Evolutionary conservation across 768 basidiomycete species (phyloP).

Genomic region (Termitomyces sp.): DNA sequence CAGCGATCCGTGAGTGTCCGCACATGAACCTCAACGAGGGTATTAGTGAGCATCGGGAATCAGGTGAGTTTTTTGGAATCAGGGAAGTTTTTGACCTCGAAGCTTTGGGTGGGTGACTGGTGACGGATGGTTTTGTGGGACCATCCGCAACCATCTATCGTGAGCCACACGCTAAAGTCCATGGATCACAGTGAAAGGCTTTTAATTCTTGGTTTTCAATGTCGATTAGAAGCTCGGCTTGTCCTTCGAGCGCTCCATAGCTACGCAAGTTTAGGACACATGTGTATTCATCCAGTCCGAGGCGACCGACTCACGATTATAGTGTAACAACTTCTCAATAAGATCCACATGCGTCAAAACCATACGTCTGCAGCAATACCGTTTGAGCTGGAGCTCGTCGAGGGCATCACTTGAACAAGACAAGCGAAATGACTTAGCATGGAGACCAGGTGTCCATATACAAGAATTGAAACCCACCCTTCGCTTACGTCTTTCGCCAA

Average conservation of each 20-base stretch:
- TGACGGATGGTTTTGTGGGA: background rate
- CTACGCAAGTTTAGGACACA: slow-evolving; percentile 19
- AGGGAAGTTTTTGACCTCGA: background rate
- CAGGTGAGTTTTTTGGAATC: too few relatives aligned
- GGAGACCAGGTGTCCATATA: background rate
- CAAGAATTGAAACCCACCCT: slow-evolving; percentile 56
- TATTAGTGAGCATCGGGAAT: too few relatives aligned
- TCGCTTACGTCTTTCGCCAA: slow-evolving; percentile 80
- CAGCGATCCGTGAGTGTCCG: background rate
- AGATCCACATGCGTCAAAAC: slow-evolving; percentile 96
- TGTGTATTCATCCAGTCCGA: background rate
- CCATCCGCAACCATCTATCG: background rate
- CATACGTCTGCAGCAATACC: slow-evolving; percentile 98
- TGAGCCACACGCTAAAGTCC: background rate
- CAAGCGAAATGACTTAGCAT: background rate
- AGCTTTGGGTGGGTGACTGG: background rate
- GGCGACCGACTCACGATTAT: slow-evolving; percentile 69
- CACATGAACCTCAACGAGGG: background rate
- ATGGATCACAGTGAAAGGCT: background rate
- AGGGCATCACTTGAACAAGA: slow-evolving; percentile 68
- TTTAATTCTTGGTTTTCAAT: background rate
- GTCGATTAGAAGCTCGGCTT: slow-evolving; percentile 25
- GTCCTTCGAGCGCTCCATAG: slow-evolving; percentile 50
- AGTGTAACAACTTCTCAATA: slow-evolving; percentile 95
- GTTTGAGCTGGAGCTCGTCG: slow-evolving; percentile 83